A percentile compares a stretch with the other conserved stretches of the same genome.
Evolutionary conservation across 2,329 filamentous ascomycete genomes (phyloP).

Genomic region (Colletotrichum spaethianum): DNA sequence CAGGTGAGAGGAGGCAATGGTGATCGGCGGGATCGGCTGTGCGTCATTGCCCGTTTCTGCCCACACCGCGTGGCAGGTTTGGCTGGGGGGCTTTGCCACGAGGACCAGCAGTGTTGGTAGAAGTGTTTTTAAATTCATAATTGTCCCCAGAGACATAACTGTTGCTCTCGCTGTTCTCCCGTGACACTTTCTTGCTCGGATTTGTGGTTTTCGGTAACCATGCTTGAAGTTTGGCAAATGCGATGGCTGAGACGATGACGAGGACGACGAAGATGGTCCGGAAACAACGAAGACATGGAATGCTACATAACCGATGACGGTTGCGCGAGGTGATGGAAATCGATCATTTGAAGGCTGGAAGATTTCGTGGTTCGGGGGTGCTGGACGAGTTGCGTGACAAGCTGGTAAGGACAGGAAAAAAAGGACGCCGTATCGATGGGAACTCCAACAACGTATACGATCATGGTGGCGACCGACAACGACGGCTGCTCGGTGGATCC

Average conservation of each 20-base stretch:
- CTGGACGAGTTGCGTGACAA: neutral
- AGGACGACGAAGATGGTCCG: neutral
- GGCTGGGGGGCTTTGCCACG: neutral
- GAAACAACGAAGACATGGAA: neutral
- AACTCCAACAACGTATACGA: neutral
- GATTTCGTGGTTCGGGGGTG: neutral
- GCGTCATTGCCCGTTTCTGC: constrained; percentile 20
- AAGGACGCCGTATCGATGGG: too few species aligned
- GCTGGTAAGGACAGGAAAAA: neutral
- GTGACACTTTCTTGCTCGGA: too few species aligned
- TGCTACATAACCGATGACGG: neutral
- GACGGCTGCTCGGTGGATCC: neutral
- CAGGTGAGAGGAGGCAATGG: constrained; percentile 35
- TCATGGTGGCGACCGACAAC: neutral
- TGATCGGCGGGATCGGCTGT: constrained; percentile 40
- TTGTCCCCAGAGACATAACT: neutral
- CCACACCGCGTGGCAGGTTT: neutral
- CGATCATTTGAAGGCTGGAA: neutral
- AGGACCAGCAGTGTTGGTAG: too few species aligned
- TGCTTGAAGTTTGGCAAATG: neutral
- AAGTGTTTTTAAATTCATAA: neutral
- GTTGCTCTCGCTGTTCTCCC: neutral
- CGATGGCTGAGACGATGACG: neutral
- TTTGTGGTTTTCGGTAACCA: neutral
- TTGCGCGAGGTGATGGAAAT: neutral